Percentiles rank a stretch among this genome's conserved stretches.
These are phyloP conservation scores for Myxozyma melibiosi DNA, from an alignment of 805 yeast species.

Conservation along the genomic window DNA sequence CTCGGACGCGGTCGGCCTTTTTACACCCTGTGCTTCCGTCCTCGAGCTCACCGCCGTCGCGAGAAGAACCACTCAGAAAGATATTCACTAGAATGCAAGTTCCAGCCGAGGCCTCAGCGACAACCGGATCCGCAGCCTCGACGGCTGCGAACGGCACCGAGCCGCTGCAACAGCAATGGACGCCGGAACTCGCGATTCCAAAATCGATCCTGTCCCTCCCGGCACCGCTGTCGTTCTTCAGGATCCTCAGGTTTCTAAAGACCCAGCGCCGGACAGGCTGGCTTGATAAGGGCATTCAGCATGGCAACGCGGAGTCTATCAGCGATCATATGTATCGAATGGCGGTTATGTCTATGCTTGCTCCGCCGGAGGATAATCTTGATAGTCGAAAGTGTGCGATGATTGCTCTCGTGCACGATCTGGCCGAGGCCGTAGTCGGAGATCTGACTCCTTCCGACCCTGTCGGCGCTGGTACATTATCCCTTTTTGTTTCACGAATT, in stretches of 20 bases:
- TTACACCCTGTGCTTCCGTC: too few species aligned
- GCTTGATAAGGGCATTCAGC: conserved; percentile 65
- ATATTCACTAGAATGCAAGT: too few species aligned
- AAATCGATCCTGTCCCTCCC: conserved; percentile 37
- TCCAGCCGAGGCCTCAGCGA: too few species aligned
- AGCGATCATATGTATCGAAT: conserved; percentile 97
- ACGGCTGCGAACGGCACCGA: background rate
- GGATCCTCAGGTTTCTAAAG: conserved; percentile 51
- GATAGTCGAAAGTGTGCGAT: conserved; percentile 73
- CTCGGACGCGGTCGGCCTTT: too few species aligned
- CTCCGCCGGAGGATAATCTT: conserved; percentile 51
- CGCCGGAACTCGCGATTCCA: conserved; percentile 50
- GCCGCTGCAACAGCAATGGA: conserved; percentile 16
- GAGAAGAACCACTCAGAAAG: too few species aligned
- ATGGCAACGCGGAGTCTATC: conserved; percentile 41
- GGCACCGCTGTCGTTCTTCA: conserved; percentile 30
- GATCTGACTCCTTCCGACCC: conserved; percentile 86
- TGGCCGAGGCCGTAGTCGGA: conserved; percentile 92
- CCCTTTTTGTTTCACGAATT: too few species aligned
- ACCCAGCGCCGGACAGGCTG: conserved; percentile 90
- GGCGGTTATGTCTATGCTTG: conserved; percentile 77
- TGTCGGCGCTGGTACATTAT: conserved; percentile 53
- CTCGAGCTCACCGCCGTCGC: too few species aligned
- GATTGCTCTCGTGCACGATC: conserved; percentile 88
- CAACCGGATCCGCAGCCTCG: background rate